These are phyloP conservation scores for Curvularia hawaiiensis DNA, from an alignment of 2,329 filamentous ascomycete genomes.

Conservation along the genomic window DNA sequence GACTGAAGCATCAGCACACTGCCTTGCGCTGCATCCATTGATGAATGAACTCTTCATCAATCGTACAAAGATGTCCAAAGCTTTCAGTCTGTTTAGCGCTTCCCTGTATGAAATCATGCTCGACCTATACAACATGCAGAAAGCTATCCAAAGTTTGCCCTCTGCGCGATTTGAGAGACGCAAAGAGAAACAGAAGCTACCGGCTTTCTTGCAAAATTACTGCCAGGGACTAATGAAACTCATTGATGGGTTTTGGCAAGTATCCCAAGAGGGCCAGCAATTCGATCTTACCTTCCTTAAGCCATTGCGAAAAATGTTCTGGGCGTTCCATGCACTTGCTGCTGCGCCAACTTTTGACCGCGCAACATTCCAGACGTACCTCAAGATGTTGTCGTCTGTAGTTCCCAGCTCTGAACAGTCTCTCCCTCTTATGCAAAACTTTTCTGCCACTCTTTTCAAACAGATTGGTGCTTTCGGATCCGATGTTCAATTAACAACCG, in stretches of 20 bases:
- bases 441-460: slow-evolving; percentile 33
- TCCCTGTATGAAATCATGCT: slow-evolving; percentile 38
- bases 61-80: slow-evolving; percentile 14
- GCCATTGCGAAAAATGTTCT: slow-evolving; percentile 50
- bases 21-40: slow-evolving; percentile 51
- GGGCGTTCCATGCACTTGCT: slow-evolving; percentile 55
- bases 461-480: slow-evolving; percentile 61
- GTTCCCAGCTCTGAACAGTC: slow-evolving; percentile 12
- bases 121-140: slow-evolving; percentile 40
- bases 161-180: slow-evolving; percentile 42
- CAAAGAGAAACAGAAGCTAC: slow-evolving; percentile 44
- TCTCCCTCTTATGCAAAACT: slow-evolving; percentile 27
- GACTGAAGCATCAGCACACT: slow-evolving; percentile 21
- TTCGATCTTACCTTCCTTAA: slow-evolving; percentile 29
- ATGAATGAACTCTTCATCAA: slow-evolving; percentile 52
- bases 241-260: slow-evolving; percentile 21
- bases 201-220: slow-evolving; percentile 36
- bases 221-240: slow-evolving; percentile 28
- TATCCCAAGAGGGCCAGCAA: slow-evolving; percentile 14
- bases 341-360: slow-evolving; percentile 54
- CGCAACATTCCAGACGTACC: slow-evolving; percentile 60
- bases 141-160: slow-evolving; percentile 32
- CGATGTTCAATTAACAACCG: slow-evolving; percentile 74
- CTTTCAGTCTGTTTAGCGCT: slow-evolving; percentile 23
- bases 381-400: slow-evolving; percentile 45